Percentiles rank a stretch among this genome's conserved stretches.
Conservation (phyloP, 2,329 filamentous ascomycete genomes). For the Colletotrichum sp. region DNA sequence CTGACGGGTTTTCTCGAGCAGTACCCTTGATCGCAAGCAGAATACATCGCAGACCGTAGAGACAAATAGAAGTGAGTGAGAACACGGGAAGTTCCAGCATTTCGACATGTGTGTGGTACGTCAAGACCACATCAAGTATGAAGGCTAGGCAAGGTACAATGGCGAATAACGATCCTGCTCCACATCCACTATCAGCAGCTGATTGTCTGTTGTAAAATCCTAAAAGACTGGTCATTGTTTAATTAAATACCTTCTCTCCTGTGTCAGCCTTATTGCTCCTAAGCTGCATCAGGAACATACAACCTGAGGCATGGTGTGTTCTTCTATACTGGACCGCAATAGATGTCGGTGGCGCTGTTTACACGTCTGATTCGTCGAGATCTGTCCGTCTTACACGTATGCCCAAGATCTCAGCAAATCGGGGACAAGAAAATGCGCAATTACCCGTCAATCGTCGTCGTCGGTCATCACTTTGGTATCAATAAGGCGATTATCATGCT, state of each 20-base stretch:
- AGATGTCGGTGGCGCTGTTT: no score
- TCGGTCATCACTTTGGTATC: background rate
- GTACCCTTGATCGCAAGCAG: background rate
- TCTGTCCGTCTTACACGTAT: background rate
- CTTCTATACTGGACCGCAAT: background rate
- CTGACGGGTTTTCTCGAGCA: background rate
- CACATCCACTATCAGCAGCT: no score
- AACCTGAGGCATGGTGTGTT: background rate
- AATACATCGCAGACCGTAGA: background rate
- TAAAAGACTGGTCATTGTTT: background rate
- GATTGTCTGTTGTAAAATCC: no score
- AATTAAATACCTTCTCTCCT: background rate
- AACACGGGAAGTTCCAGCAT: no score
- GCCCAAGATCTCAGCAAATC: background rate
- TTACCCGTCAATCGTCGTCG: background rate
- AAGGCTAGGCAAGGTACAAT: background rate
- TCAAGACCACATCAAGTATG: background rate
- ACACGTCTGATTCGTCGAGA: background rate
- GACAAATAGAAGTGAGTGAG: no score
- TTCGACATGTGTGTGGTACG: background rate
- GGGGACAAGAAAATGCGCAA: background rate
- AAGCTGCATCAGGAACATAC: background rate
- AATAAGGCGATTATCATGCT: background rate
- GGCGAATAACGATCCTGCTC: background rate
- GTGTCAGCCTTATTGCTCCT: background rate